These are phyloP conservation scores for Coemansia sp. DNA, from an alignment of 192 early-diverging fungal species.

Conservation along the genomic window DNA sequence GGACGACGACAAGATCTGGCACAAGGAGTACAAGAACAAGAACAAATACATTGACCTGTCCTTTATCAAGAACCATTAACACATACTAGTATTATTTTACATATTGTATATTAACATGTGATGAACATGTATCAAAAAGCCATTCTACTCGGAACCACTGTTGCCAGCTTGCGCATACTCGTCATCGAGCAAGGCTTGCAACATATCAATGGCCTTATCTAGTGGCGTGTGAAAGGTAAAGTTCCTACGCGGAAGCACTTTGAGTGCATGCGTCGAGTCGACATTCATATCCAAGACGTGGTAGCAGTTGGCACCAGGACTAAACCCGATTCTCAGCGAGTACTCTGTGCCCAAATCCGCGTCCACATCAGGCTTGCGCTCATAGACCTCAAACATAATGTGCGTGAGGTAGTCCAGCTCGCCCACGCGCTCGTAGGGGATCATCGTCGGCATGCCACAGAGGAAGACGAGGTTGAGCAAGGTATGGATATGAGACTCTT, in stretches of 20 bases:
- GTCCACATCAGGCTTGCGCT: constrained; percentile 65
- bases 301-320: constrained; percentile 87
- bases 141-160: background rate
- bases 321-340: constrained; percentile 87
- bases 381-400: constrained; percentile 97
- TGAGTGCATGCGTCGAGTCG: constrained; percentile 79
- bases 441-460: constrained; percentile 77
- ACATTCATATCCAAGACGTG: constrained; percentile 89
- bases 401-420: constrained; percentile 98
- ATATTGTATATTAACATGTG: background rate
- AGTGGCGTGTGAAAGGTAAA: constrained; percentile 85
- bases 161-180: background rate
- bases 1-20: constrained; percentile 48
- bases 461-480: constrained; percentile 91
- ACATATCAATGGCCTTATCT: constrained; percentile 66
- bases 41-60: constrained; percentile 50
- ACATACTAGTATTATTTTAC: no score
- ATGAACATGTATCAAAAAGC: background rate
- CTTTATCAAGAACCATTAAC: constrained; percentile 42
- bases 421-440: constrained; percentile 65
- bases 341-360: constrained; percentile 67
- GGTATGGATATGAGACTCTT: constrained; percentile 92
- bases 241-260: constrained; percentile 84
- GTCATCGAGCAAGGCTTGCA: constrained; percentile 60
- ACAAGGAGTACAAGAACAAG: constrained; percentile 42